A percentile compares a stretch with the other conserved stretches of the same genome.
These are phyloP conservation scores for Penicillium hesseltinei DNA, from an alignment of 2,329 filamentous ascomycete species.

Conservation along the genomic window DNA sequence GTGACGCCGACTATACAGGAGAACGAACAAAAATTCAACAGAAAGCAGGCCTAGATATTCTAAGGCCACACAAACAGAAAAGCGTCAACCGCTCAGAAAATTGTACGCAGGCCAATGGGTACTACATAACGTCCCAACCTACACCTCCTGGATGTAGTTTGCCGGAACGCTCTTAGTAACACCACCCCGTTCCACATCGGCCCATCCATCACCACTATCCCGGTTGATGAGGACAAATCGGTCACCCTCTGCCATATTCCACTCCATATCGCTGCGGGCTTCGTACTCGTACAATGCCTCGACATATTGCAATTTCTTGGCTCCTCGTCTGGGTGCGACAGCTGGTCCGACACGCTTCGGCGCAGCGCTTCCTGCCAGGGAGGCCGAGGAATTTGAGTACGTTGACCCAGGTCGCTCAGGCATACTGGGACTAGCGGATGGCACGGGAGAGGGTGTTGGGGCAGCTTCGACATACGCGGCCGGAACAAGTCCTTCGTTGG, in stretches of 20 bases:
- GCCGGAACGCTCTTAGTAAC: slow-evolving; percentile 85
- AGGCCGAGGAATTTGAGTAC: slow-evolving; percentile 75
- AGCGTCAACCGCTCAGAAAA: background rate
- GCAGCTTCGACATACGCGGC: slow-evolving; percentile 76
- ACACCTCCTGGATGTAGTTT: slow-evolving; percentile 82
- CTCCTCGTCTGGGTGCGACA: slow-evolving; percentile 84
- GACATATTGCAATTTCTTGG: slow-evolving; percentile 91
- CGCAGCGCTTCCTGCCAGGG: slow-evolving; percentile 56
- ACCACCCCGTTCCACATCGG: slow-evolving; percentile 90
- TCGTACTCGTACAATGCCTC: slow-evolving; percentile 91
- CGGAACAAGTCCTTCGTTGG: slow-evolving; percentile 80
- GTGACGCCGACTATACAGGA: slow-evolving; percentile 9
- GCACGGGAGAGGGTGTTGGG: slow-evolving; percentile 46
- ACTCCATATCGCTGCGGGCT: slow-evolving; percentile 80
- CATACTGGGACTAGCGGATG: slow-evolving; percentile 29
- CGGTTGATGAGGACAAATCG: slow-evolving; percentile 84
- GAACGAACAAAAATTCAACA: background rate
- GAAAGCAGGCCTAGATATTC: background rate
- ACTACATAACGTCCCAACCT: slow-evolving; percentile 11
- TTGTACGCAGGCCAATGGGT: slow-evolving; percentile 2
- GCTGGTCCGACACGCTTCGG: slow-evolving; percentile 85
- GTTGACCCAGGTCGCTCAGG: slow-evolving; percentile 66
- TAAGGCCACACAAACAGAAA: background rate
- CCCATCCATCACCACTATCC: slow-evolving; percentile 92
- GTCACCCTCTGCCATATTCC: slow-evolving; percentile 88